Base-by-base conservation (phyloP, 2,329 filamentous ascomycete genomes). In the Cryphonectria naterciae region DNA sequence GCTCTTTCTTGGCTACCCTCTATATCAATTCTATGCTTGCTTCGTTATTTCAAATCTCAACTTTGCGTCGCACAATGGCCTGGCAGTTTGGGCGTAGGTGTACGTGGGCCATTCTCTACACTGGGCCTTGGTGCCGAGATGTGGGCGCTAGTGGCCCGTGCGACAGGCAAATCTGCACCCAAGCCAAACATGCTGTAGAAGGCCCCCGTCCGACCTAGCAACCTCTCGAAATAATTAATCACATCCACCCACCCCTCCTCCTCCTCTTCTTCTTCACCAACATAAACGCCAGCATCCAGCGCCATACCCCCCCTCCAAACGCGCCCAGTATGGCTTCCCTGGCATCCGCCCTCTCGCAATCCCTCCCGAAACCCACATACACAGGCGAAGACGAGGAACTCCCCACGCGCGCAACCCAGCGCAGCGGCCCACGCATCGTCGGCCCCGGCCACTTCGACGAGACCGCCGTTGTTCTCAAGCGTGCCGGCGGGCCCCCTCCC, bases 351-450 rank as follows among this genome's bases (percentile, higher is more conserved):
- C 87, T 98, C 60, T 90, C 93, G 74, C 89, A 90, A 78, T 91
- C 93, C 70, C 86, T 98, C 60, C 95, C 95, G 4, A 95, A 95
- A 80, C 95, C 95, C 22, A 95, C 93, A 82, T 97, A 98, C 79
- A 93, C 91, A 5, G 94, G 93, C 75, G 93, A 97, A 79, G 91
- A 97, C 79, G 95, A 98, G 79, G 93, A 97, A 77, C 83, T 92
- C 46, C 91, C 91, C 35, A 82, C 85, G 41, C 89, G 92, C 78
- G 86, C 91, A 63, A 90, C 93, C 78, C 90, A 93, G 76, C 90
- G 91, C 79, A 94, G 94, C 79, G 94, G 94, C 72, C 93, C 94
- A 54, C 90, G 94, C 79, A 92, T 98, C 74, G 87, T 98, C 70
- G 92, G 91, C 76, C 88, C 92, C 67, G 90, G 89, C 76, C 89